Base-by-base conservation (phyloP, 139 green algal species). In the Penium margaritaceum region DNA sequence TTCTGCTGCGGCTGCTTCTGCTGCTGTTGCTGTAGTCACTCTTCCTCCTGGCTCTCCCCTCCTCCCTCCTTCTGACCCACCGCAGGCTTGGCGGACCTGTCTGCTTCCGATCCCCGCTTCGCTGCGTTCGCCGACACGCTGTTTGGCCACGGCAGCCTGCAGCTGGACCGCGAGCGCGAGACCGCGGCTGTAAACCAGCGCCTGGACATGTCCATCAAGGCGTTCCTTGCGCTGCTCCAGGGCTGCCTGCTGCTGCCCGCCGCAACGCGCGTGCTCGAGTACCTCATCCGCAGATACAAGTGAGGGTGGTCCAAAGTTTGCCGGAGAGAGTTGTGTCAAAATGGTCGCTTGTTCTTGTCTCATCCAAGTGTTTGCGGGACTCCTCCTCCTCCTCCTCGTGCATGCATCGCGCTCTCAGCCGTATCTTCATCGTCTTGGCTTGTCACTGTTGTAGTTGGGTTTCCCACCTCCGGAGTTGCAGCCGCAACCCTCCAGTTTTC, bases 231-330 rank as follows among this genome's bases (percentile, higher is more conserved):
- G 5, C 77, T 95, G 44, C 86, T 97, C 7, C 76, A 77, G n/a
- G 70, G 84, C 41, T 81, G 94, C 72, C 91, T 96, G 64, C 78
- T 96, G 21, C 35, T 79, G 12, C 75, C 81, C 3, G 67, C 84
- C 3, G 81, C 89, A 0, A 89, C 89, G 47, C 89, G 93, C 67
- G 85, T 83, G 0, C 81, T 97, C 1, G 92, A 97, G 78, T 96
- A 88, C 70, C 81, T 96, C 14, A 86, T 97, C 9, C 84, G 91
- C 2, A 71, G 84, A 4, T 96, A 88, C 84, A 91, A 81, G 90
- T 94, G 51, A n/a, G 51, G 24, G 15, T 24, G 12, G 3, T 24
- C 21, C 17, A 33, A 21, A n/a, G n/a, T n/a, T n/a, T n/a, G n/a
- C n/a, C n/a, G n/a, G n/a, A n/a, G n/a, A n/a, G n/a, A n/a, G n/a